Conservation (phyloP, 345 rosid species). For the Sisymbrium altissimum region DNA sequence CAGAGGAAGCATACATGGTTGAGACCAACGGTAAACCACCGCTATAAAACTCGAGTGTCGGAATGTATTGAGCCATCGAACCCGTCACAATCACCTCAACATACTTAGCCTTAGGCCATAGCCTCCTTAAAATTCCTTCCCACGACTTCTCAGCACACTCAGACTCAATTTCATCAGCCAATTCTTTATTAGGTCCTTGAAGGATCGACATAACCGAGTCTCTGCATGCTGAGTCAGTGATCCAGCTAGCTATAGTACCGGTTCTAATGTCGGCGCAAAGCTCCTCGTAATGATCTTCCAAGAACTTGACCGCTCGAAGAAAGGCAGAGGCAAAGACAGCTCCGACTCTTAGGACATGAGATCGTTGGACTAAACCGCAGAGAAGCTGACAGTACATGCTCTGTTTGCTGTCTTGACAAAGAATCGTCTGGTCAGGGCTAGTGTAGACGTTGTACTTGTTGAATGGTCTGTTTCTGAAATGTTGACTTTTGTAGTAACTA, state of each 20-base stretch:
- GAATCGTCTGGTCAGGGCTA: conserved; percentile 85
- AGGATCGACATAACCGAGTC: conserved; percentile 48
- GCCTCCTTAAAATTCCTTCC: conserved; percentile 79
- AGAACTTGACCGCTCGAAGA: conserved; percentile 78
- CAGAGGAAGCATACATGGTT: conserved; percentile 94
- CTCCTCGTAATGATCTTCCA: conserved; percentile 74
- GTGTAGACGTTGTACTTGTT: conserved; percentile 77
- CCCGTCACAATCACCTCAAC: conserved; percentile 92
- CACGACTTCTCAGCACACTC: conserved; percentile 58
- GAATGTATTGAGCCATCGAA: conserved; percentile 93
- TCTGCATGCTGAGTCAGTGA: conserved; percentile 62
- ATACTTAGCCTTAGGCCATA: conserved; percentile 87
- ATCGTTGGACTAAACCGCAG: conserved; percentile 71
- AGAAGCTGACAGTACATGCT: conserved; percentile 94
- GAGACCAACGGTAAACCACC: conserved; percentile 86
- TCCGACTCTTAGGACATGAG: conserved; percentile 76
- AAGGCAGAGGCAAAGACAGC: conserved; percentile 94
- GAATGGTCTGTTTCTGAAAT: conserved; percentile 74
- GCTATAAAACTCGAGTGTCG: conserved; percentile 76
- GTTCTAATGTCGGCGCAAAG: conserved; percentile 66
- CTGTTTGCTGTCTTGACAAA: conserved; percentile 87
- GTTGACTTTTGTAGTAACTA: conserved; percentile 85
- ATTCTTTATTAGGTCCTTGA: conserved; percentile 37
- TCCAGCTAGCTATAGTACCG: conserved; percentile 71
- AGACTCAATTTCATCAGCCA: conserved; percentile 54